Base-by-base conservation (phyloP, 2,329 filamentous ascomycete genomes). In the Boeremia lycopersici region DNA sequence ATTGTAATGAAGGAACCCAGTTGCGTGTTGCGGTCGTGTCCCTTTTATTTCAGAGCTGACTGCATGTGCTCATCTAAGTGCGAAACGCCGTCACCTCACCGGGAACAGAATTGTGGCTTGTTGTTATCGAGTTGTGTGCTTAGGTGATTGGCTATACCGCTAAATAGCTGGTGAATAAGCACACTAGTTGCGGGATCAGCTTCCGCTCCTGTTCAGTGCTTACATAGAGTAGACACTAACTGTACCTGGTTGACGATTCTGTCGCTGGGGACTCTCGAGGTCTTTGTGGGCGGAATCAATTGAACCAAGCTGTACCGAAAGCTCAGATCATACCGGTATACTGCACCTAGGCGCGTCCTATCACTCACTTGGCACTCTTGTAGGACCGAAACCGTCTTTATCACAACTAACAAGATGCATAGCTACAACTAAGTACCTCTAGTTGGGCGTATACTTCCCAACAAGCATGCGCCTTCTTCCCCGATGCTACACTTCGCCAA, bases 111-210 rank as follows among this genome's bases (percentile, higher is more conserved):
- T 2, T 25, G 28, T 31, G 45, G 36, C 46, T 48, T 48, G 30
- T 30, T 25, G 46, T 19, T 48, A 29, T 48, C 29, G n/a, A 41
- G 9, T 8, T 6, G 42, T 34, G 28, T 28, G 36, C 10, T 30
- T 10, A 17, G 7, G 15, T 40, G 26, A 45, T 45, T 51, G 26
- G 40, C 5, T 39, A 25, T 31, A 33, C 40, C 40, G 33, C 12
- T 13, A 2, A 31, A 8, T 6, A 3, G 10, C 3, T 39, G 40
- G 34, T 51, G 48, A 51, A 45, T 51, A 44, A 51, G 48, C 48
- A 51, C 48, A 39, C 34, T 51, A 51, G 48, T 9, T 34, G 48
- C 48, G 48, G 48, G 40, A 39, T 51, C 39, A 43, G 39, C 47
- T 36, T 43, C 31, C 9, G 13, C 6, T 17, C 15, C 9, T 8